Evolutionary conservation across 2,329 filamentous ascomycete genomes (phyloP).

Genomic region (Diplodia intermedia): DNA sequence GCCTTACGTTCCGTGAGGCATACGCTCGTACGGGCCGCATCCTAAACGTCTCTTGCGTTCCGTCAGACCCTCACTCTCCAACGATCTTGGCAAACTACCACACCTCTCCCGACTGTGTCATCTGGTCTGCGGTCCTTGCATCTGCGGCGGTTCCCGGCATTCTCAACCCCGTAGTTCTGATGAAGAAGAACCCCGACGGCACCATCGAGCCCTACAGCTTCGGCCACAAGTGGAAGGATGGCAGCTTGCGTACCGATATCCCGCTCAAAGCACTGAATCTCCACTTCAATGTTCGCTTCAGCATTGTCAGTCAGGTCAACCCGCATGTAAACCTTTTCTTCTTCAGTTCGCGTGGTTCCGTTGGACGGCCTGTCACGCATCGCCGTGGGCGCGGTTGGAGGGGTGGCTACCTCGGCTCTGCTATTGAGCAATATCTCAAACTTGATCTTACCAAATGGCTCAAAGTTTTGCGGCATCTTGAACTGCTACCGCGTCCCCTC

Average conservation of each 20-base stretch:
- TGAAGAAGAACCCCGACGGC: constrained; percentile 82
- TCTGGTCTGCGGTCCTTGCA: constrained; percentile 95
- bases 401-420: constrained; percentile 73
- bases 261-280: constrained; percentile 92
- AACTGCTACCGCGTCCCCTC: constrained; percentile 85
- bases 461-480: constrained; percentile 89
- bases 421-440: constrained; percentile 93
- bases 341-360: constrained; percentile 90
- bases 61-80: constrained; percentile 91
- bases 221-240: constrained; percentile 99
- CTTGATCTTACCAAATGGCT: constrained; percentile 98
- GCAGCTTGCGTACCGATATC: constrained; percentile 91
- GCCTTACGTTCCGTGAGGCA: constrained; percentile 92
- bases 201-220: constrained; percentile 89
- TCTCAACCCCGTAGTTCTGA: constrained; percentile 90
- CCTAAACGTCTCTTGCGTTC: constrained; percentile 94
- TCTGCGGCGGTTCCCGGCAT: constrained; percentile 97
- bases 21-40: constrained; percentile 93
- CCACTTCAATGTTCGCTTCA: constrained; percentile 98
- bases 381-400: constrained; percentile 33
- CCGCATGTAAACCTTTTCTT: constrained; percentile 99
- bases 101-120: constrained; percentile 94
- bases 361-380: constrained; percentile 72
- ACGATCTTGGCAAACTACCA: constrained; percentile 95
- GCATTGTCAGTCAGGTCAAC: constrained; percentile 86